Conservation (phyloP, 352 stramenopile genomes). For the Saprolegnia diclina region DNA sequence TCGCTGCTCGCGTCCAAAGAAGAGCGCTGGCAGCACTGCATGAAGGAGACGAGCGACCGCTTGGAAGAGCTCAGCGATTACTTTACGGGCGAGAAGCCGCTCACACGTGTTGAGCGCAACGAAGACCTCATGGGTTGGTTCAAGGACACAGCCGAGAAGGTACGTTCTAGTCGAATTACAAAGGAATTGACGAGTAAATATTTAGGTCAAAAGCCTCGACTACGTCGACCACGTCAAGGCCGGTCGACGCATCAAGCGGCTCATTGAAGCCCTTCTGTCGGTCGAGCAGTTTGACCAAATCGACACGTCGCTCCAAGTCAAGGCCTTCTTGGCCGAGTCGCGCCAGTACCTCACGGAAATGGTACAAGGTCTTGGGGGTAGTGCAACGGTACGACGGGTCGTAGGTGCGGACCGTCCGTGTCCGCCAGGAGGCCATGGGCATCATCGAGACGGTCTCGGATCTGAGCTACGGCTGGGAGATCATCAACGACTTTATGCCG, state of each 20-base stretch:
- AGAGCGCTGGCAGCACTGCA: conserved; percentile 86
- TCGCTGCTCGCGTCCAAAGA: conserved; percentile 87
- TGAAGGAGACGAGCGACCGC: conserved; percentile 82
- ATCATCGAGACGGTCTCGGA: conserved; percentile 93
- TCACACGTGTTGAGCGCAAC: conserved; percentile 90
- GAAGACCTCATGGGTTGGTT: conserved; percentile 94
- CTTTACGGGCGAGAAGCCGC: conserved; percentile 89
- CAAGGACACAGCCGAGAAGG: conserved; percentile 83
- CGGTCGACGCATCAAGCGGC: conserved; percentile 90
- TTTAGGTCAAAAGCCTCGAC: conserved; percentile 85
- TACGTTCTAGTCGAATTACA: conserved; percentile 40
- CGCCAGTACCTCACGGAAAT: conserved; percentile 91
- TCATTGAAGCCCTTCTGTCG: conserved; percentile 90
- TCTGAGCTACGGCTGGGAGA: conserved; percentile 92
- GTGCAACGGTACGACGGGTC: too few species aligned
- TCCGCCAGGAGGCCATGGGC: conserved; percentile 88
- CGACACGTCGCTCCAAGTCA: conserved; percentile 93
- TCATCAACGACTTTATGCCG: conserved; percentile 92
- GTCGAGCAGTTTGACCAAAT: conserved; percentile 96
- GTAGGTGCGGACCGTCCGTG: conserved; percentile 83
- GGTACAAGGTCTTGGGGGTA: conserved; percentile 37
- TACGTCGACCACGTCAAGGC: conserved; percentile 91
- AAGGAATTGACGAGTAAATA: too few species aligned
- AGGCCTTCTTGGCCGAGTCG: conserved; percentile 89
- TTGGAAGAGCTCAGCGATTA: conserved; percentile 92